phyloP scores from a whole-genome alignment of 768 basidiomycete genomes.

The Cubamyces lactineus region DNA sequence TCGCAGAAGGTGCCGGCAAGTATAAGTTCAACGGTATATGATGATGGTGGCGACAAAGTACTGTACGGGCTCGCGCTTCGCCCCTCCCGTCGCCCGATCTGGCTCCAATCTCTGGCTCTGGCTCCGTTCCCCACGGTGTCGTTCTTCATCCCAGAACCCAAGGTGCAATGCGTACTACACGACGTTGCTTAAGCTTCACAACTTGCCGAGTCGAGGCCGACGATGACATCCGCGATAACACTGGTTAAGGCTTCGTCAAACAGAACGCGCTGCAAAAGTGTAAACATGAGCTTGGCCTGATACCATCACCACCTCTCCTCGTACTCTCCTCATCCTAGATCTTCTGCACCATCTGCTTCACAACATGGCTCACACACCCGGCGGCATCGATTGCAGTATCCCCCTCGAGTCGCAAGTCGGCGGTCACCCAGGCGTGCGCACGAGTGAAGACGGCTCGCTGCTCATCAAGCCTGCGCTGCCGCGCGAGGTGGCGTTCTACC shows the following conservation, averaged over 20 bases:
- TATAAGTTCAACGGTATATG: not conserved
- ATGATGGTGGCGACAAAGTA: not conserved
- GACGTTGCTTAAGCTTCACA: too few relatives aligned
- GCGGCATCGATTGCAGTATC: slow-evolving; percentile 2
- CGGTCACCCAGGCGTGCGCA: slow-evolving; percentile 76
- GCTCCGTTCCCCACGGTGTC: too few relatives aligned
- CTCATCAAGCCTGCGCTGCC: slow-evolving; percentile 77
- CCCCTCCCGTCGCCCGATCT: too few relatives aligned
- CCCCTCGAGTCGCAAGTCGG: slow-evolving; percentile 71
- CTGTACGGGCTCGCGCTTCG: too few relatives aligned
- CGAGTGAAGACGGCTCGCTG: slow-evolving; percentile 73
- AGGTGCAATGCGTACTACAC: too few relatives aligned
- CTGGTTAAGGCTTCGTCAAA: not conserved
- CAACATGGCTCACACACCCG: not conserved
- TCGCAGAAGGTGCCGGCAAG: not conserved
- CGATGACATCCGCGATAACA: too few relatives aligned
- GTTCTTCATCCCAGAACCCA: too few relatives aligned
- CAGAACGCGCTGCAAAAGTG: not conserved
- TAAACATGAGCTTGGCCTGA: slow-evolving; percentile 10
- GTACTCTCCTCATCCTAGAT: not conserved
- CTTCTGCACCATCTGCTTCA: not conserved
- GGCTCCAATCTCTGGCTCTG: too few relatives aligned
- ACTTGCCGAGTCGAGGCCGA: too few relatives aligned
- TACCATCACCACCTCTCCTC: slow-evolving; percentile 20
- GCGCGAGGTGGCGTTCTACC: slow-evolving; percentile 74